Evolutionary conservation across 768 basidiomycete genomes (phyloP).

Genomic region (Cystobasidium onofrii): DNA sequence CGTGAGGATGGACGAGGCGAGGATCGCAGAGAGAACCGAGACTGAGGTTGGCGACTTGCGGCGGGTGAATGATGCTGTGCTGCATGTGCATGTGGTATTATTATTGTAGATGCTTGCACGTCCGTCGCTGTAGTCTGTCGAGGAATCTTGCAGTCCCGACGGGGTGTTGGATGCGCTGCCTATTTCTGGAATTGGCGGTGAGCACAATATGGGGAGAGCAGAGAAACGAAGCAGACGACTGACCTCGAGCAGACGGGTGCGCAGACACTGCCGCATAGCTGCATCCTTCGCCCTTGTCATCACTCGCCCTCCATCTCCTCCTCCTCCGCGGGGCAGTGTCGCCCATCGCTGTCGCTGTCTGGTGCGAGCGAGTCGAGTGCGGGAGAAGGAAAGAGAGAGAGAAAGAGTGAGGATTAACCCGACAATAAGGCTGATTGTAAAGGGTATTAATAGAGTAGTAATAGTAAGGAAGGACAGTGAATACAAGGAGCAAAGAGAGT

Average conservation of each 20-base stretch:
- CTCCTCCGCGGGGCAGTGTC: neutral
- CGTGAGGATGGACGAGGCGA: neutral
- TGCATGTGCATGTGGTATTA: neutral
- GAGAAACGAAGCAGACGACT: too few species aligned
- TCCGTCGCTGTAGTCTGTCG: neutral
- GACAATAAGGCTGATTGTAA: too few species aligned
- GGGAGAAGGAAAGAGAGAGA: neutral
- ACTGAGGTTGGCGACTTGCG: neutral
- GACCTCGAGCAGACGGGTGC: too few species aligned
- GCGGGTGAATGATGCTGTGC: neutral
- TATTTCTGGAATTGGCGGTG: constrained; percentile 5
- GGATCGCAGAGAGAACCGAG: neutral
- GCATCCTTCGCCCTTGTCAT: constrained; percentile 26
- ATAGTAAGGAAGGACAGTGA: neutral
- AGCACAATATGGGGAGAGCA: too few species aligned
- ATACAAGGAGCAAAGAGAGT: too few species aligned
- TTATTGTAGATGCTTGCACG: neutral
- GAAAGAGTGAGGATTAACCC: neutral
- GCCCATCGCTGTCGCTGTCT: neutral
- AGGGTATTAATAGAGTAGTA: too few species aligned
- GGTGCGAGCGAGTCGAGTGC: neutral
- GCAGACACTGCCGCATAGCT: neutral
- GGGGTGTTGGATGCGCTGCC: neutral
- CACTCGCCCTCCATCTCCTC: constrained; percentile 2
- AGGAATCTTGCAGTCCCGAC: neutral